phyloP scores from a whole-genome alignment of 768 basidiomycete species.

The Mycena rosella region DNA sequence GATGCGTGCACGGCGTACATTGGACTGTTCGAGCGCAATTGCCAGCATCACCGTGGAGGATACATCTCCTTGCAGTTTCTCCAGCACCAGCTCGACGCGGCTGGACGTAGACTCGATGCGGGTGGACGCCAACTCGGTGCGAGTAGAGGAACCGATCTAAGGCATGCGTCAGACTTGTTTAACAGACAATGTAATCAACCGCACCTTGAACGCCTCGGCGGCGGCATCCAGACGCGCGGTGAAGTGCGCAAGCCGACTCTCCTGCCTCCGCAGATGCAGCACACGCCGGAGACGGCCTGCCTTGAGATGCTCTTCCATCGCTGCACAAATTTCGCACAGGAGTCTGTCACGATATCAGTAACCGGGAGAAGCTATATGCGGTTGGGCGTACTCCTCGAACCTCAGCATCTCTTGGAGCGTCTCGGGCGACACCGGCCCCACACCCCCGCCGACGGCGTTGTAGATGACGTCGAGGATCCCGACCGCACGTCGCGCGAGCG shows the following conservation, averaged over 20 bases:
- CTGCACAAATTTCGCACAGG: not conserved
- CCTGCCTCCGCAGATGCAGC: slow-evolving; percentile 6
- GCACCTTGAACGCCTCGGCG: slow-evolving; percentile 16
- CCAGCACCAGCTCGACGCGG: not conserved
- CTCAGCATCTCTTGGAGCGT: slow-evolving; percentile 7
- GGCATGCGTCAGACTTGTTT: not conserved
- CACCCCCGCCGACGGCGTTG: not conserved
- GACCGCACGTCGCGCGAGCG: not conserved
- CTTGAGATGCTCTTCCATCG: slow-evolving; percentile 4
- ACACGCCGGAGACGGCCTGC: not conserved
- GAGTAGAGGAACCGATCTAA: slow-evolving; percentile 17
- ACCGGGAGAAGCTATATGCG: not conserved
- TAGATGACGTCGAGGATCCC: not conserved
- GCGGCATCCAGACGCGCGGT: slow-evolving; percentile 6
- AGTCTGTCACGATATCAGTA: not conserved
- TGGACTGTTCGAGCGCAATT: slow-evolving; percentile 1
- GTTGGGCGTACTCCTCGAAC: slow-evolving; percentile 5
- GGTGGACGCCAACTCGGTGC: not conserved
- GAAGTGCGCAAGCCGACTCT: slow-evolving; percentile 12
- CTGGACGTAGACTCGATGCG: no score
- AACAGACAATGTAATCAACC: not conserved
- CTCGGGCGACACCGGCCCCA: not conserved
- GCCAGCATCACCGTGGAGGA: not conserved
- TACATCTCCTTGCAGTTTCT: slow-evolving; percentile 5
- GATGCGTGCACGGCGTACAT: slow-evolving; percentile 1